Evolutionary conservation across 2,329 filamentous ascomycete genomes (phyloP).

Genomic region (Trichoderma koningii): DNA sequence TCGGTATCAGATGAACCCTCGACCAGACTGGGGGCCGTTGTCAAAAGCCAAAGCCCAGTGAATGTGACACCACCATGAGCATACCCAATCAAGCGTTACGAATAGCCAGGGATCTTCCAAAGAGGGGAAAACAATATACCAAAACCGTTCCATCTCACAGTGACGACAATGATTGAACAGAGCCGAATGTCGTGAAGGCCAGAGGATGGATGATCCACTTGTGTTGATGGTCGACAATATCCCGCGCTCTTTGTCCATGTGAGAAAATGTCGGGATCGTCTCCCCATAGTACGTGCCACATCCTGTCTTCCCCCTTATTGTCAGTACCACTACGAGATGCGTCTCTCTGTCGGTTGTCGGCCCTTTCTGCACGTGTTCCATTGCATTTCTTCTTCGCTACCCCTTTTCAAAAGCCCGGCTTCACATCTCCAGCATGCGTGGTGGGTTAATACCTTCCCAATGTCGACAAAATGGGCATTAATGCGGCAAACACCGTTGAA

Average conservation of each 20-base stretch:
- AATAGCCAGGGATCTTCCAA: slow-evolving; percentile 31
- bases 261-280: background rate
- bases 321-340: background rate
- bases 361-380: background rate
- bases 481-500: background rate
- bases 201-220: too few species aligned
- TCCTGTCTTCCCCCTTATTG: background rate
- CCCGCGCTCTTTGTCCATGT: too few species aligned
- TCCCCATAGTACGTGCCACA: slow-evolving; percentile 15
- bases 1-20: slow-evolving; percentile 86
- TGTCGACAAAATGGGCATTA: slow-evolving; percentile 18
- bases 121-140: slow-evolving; percentile 22
- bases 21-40: slow-evolving; percentile 93
- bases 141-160: background rate
- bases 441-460: slow-evolving; percentile 20
- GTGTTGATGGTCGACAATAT: too few species aligned
- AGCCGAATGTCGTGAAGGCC: background rate
- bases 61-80: slow-evolving; percentile 42
- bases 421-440: slow-evolving; percentile 10
- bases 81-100: background rate
- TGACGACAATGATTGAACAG: background rate
- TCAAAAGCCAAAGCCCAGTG: slow-evolving; percentile 58
- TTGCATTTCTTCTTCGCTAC: background rate
- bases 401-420: background rate
- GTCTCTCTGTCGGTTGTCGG: slow-evolving; percentile 1